Evolutionary conservation across 345 rosid genomes (phyloP).

Genomic region (Brassica carinata): DNA sequence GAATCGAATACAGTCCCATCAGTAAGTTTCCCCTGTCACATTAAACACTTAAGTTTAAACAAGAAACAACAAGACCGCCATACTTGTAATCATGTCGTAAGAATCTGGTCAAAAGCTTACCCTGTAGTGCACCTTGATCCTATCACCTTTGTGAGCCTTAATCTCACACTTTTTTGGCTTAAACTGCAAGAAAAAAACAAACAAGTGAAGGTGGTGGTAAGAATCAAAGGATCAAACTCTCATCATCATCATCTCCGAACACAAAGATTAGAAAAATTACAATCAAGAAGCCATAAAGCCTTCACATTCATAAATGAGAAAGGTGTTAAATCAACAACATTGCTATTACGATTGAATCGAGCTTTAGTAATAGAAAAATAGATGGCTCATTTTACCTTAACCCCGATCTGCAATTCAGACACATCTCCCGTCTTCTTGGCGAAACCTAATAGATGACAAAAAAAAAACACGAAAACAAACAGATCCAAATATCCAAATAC

Average conservation of each 20-base stretch:
- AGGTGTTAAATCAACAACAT: not conserved
- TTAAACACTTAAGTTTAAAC: not conserved
- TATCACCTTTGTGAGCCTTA: constrained; percentile 93
- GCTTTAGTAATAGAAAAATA: not conserved
- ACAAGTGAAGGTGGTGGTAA: not conserved
- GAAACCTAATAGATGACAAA: constrained; percentile 43
- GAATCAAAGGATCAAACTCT: not conserved
- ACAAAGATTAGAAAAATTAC: not conserved
- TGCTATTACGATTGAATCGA: not conserved
- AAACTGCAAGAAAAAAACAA: constrained; percentile 41
- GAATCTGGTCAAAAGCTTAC: constrained; percentile 45
- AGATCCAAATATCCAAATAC: not conserved
- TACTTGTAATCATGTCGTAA: not conserved
- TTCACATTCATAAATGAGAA: not conserved
- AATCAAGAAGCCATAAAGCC: not conserved
- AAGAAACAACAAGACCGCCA: not conserved
- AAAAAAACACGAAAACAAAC: not conserved
- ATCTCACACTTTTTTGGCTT: constrained; percentile 75
- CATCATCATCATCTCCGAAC: not conserved
- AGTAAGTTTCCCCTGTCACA: constrained; percentile 79
- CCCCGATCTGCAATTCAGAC: constrained; percentile 86
- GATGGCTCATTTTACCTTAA: constrained; percentile 56
- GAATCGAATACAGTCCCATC: constrained; percentile 97
- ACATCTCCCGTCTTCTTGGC: constrained; percentile 75
- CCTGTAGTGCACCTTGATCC: constrained; percentile 82